phyloP scores from a whole-genome alignment of 2,329 filamentous ascomycete species.

The Lachnellula subtilissima region DNA sequence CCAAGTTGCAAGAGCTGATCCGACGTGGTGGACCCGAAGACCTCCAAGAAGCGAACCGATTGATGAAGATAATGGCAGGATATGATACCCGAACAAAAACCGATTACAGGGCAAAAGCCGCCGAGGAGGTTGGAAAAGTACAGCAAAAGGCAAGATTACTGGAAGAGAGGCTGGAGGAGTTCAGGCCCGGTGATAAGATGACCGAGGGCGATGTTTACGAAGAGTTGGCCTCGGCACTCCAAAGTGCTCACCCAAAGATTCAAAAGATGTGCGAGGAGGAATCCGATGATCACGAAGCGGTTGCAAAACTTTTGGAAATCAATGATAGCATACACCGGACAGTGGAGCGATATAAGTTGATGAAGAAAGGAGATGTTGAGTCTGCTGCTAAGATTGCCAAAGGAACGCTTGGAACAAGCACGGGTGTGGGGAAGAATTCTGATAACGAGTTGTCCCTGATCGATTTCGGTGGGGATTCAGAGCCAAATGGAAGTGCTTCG shows the following conservation, averaged over 20 bases:
- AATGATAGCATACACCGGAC: constrained; percentile 99
- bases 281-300: constrained; percentile 92
- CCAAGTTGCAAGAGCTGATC: constrained; percentile 97
- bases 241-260: constrained; percentile 95
- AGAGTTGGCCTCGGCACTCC: constrained; percentile 83
- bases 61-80: constrained; percentile 99
- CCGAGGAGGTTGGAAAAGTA: constrained; percentile 89
- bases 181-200: constrained; percentile 77
- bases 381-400: constrained; percentile 78
- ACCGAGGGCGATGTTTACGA: constrained; percentile 63
- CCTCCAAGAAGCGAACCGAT: constrained; percentile 89
- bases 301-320: constrained; percentile 91
- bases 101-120: constrained; percentile 95
- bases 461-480: constrained; percentile 69
- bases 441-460: constrained; percentile 85
- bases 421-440: constrained; percentile 59
- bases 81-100: constrained; percentile 95
- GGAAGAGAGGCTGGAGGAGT: constrained; percentile 86
- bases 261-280: constrained; percentile 99
- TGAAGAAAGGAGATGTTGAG: constrained; percentile 91
- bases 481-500: constrained; percentile 51
- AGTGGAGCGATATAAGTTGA: constrained; percentile 87
- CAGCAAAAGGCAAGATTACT: constrained; percentile 91
- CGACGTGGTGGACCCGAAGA: constrained; percentile 87
- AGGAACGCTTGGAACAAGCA: constrained; percentile 67